phyloP scores from a whole-genome alignment of 768 basidiomycete genomes.

The Collybiopsis confluens region DNA sequence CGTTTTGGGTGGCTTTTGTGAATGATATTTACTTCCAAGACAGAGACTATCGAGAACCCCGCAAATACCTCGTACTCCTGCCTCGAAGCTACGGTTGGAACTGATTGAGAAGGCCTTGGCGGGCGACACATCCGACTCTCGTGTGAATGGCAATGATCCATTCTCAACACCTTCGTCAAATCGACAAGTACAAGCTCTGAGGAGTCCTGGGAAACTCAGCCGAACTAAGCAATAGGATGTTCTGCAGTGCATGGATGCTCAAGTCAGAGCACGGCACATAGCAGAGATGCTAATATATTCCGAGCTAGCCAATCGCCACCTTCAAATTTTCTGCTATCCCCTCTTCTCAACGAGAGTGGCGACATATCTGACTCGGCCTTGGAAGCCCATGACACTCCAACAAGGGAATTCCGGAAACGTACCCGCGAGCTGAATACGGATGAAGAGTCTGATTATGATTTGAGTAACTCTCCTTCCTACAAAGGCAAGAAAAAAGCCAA shows the following conservation, averaged over 20 bases:
- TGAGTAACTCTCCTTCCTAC: neutral
- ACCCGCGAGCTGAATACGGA: neutral
- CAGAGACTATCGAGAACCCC: neutral
- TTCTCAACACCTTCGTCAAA: neutral
- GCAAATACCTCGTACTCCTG: conserved; percentile 1
- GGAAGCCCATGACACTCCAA: conserved; percentile 1
- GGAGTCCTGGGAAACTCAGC: neutral
- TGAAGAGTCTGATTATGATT: neutral
- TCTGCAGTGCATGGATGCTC: neutral
- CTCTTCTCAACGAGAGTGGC: neutral
- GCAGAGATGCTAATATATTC: conserved; percentile 1
- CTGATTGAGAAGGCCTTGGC: conserved; percentile 1
- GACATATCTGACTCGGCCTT: neutral
- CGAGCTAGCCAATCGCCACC: neutral
- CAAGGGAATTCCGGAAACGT: neutral
- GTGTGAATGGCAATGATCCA: neutral
- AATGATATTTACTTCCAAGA: neutral
- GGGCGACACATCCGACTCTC: neutral
- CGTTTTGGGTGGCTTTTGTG: neutral
- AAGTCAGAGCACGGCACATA: neutral
- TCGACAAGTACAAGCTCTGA: neutral
- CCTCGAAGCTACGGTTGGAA: neutral
- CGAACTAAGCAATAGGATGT: neutral
- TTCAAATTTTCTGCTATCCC: neutral
- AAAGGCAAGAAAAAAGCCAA: conserved; percentile 6